These are phyloP conservation scores for Jamesozyma rosinii DNA, from an alignment of 805 yeast species.

Conservation along the genomic window DNA sequence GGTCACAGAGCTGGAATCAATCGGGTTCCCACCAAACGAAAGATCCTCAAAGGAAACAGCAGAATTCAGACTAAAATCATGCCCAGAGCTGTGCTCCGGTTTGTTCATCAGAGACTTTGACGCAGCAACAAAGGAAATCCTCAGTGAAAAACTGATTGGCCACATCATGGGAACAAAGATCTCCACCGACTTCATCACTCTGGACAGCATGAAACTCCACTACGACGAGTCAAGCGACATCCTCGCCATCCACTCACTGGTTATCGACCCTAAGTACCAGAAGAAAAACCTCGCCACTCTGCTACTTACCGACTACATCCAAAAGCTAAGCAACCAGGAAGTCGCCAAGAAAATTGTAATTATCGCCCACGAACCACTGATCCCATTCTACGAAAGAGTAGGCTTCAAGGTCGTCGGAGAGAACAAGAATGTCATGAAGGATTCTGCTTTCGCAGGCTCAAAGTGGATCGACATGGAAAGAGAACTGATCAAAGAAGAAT, in stretches of 20 bases:
- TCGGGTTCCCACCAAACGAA: slow-evolving; percentile 64
- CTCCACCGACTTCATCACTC: slow-evolving; percentile 21
- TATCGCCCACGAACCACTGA: slow-evolving; percentile 58
- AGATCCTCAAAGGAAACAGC: slow-evolving; percentile 57
- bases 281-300: slow-evolving; percentile 77
- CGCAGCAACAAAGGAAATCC: slow-evolving; percentile 32
- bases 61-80: slow-evolving; percentile 59
- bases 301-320: slow-evolving; percentile 79
- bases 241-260: slow-evolving; percentile 78
- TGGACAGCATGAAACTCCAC: slow-evolving; percentile 22
- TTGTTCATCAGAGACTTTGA: slow-evolving; percentile 65
- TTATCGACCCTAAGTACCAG: slow-evolving; percentile 66
- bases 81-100: slow-evolving; percentile 90
- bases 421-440: slow-evolving; percentile 28
- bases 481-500: slow-evolving; percentile 31
- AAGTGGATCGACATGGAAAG: slow-evolving; percentile 33
- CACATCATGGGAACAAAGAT: slow-evolving; percentile 75
- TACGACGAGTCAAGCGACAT: slow-evolving; percentile 67
- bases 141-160: slow-evolving; percentile 58
- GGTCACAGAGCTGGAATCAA: slow-evolving; percentile 50
- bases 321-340: slow-evolving; percentile 78
- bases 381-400: slow-evolving; percentile 70
- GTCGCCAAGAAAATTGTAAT: slow-evolving; percentile 71
- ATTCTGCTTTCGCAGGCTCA: slow-evolving; percentile 23
- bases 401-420: slow-evolving; percentile 70